phyloP scores from a whole-genome alignment of 1,284 basidiomycete genomes.

The Cutaneotrichosporon sp. region DNA sequence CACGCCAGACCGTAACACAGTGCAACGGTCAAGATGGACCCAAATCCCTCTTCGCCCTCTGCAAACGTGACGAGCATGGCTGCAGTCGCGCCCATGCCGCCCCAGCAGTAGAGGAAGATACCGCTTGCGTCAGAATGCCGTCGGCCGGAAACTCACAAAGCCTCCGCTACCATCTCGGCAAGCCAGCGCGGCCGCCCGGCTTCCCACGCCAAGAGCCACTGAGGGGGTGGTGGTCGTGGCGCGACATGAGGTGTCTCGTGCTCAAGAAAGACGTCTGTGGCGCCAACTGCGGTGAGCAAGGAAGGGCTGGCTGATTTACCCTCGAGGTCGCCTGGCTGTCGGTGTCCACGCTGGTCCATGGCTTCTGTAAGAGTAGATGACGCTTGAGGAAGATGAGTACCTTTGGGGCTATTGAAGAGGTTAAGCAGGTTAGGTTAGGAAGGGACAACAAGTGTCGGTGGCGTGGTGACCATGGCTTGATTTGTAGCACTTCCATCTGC shows the following conservation, averaged over 20 bases:
- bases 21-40: slow-evolving; percentile 7
- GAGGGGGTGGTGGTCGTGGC: slow-evolving; percentile 4
- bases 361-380: too few species aligned
- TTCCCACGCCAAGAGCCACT: slow-evolving; percentile 12
- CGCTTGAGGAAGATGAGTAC: too few species aligned
- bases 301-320: too few species aligned
- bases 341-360: too few species aligned
- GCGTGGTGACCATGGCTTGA: too few species aligned
- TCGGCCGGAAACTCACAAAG: slow-evolving; percentile 2
- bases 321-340: too few species aligned
- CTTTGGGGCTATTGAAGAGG: too few species aligned
- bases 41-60: slow-evolving; percentile 1
- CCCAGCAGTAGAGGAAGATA: slow-evolving; percentile 15
- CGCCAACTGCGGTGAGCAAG: slow-evolving; percentile 9
- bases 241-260: slow-evolving; percentile 5
- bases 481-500: too few species aligned
- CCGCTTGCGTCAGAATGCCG: slow-evolving; percentile 5
- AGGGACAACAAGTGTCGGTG: too few species aligned
- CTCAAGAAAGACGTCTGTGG: slow-evolving; percentile 12
- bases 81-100: slow-evolving; percentile 12
- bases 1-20: slow-evolving; percentile 11
- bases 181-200: slow-evolving; percentile 8
- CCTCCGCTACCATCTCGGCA: slow-evolving; percentile 12
- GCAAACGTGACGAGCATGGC: background rate
- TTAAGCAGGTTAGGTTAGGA: too few species aligned